Conservation (phyloP, 2,329 filamentous ascomycete genomes). For the Penicillium capsulatum region DNA sequence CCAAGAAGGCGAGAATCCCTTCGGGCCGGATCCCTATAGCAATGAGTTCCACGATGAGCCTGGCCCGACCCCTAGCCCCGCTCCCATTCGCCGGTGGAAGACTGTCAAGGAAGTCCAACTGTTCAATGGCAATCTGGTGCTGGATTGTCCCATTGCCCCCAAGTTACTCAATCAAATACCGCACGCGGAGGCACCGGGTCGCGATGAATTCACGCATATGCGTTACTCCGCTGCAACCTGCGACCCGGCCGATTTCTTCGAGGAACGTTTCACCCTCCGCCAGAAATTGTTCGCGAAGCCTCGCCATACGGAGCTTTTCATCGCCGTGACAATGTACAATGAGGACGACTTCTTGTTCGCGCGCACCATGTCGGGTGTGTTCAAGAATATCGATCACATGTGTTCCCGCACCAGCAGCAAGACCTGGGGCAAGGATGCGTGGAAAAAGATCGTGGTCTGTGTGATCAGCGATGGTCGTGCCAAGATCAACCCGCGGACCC, state of each 20-base stretch:
- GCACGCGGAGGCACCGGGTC: slow-evolving; percentile 72
- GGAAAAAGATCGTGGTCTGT: slow-evolving; percentile 99
- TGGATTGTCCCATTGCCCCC: slow-evolving; percentile 93
- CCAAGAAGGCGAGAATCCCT: slow-evolving; percentile 56
- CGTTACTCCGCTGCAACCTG: slow-evolving; percentile 93
- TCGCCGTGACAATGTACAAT: slow-evolving; percentile 98
- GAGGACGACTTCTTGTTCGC: slow-evolving; percentile 96
- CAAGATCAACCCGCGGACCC: slow-evolving; percentile 91
- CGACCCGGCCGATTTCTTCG: slow-evolving; percentile 82
- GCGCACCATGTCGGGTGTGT: slow-evolving; percentile 90
- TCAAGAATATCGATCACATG: slow-evolving; percentile 99
- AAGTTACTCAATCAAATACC: slow-evolving; percentile 80
- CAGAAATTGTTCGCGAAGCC: slow-evolving; percentile 90
- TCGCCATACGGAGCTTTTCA: slow-evolving; percentile 89
- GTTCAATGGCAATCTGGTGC: slow-evolving; percentile 92
- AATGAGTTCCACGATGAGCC: slow-evolving; percentile 44
- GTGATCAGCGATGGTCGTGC: slow-evolving; percentile 94
- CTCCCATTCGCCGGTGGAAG: slow-evolving; percentile 82
- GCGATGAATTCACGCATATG: slow-evolving; percentile 74
- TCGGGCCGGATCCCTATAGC: slow-evolving; percentile 58
- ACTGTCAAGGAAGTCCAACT: slow-evolving; percentile 98
- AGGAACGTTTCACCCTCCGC: slow-evolving; percentile 83
- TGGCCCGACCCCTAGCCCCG: slow-evolving; percentile 49
- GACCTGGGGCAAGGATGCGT: slow-evolving; percentile 96
- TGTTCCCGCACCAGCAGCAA: slow-evolving; percentile 88